Evolutionary conservation across 768 basidiomycete species (phyloP), one percentile per base, ranked within the genome.

Genomic region (Rhizopogon roseolus): DNA sequence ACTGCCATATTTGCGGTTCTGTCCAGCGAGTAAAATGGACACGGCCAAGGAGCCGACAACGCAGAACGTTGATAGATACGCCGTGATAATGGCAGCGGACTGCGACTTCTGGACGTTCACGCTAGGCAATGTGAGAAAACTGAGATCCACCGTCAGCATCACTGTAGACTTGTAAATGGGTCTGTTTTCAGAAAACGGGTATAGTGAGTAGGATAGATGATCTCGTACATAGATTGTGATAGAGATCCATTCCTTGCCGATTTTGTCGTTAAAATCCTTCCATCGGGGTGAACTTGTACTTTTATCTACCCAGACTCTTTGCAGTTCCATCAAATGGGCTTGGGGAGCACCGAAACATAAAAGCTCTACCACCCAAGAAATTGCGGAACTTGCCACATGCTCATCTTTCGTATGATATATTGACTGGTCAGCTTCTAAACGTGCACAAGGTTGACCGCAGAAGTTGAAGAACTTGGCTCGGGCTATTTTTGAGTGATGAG

Each of bases 401-500:
- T 55, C 52, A 19, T 49, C 41, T 14, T 17, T 9, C 17, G 25
- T 42, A 8, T 53, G 58, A 36, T 63, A 62, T 16, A 82, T 67
- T n/a, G 76, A 78, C 53, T 74, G 71, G 53, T 75, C 67, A 1
- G 74, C 69, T 38, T 72, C 64, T 13, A 82, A 65, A 5, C 81
- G 78, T 3, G 76, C 77, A 36, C 62, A 62, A 3, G 70, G 66
- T 61, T 81, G 75, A 5, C 80, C 79, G 55, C 78, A 66, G 49
- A 74, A 76, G 60, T 81, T 72, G 29, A 73, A 58, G 44, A 79
- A 80, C 28, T 72, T 62, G 10, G 72, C 6, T 54, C 63, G 63
- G 39, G 17, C 48, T 50, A 5, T 41, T 41, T 11, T 6, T 25
- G 19, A 25, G 17, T 44, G 22, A n/a, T 16, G 44, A 9, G 8